These are phyloP conservation scores for Venturia nashicola DNA, from an alignment of 2,329 filamentous ascomycete species.

Conservation along the genomic window DNA sequence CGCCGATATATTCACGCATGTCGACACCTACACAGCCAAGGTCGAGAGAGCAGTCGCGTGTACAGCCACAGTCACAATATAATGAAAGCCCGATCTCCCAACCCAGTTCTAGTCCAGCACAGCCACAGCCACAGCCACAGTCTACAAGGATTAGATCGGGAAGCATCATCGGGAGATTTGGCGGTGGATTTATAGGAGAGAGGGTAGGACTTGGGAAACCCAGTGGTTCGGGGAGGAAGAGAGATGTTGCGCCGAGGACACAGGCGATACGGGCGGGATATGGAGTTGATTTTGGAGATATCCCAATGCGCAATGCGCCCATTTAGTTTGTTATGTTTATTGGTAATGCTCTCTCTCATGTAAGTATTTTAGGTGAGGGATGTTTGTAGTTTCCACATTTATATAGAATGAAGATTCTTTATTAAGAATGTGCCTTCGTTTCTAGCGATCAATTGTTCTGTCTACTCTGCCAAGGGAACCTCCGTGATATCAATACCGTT, in stretches of 20 bases:
- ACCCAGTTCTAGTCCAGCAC: neutral
- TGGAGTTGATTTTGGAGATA: conserved; percentile 17
- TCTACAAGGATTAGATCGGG: neutral
- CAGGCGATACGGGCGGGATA: conserved; percentile 13
- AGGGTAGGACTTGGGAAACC: conserved; percentile 26
- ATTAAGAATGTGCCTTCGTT: neutral
- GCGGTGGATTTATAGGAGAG: conserved; percentile 24
- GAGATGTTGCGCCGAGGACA: conserved; percentile 11
- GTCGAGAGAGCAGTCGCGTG: neutral
- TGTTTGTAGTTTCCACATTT: neutral
- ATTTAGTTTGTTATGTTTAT: neutral
- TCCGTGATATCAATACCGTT: neutral
- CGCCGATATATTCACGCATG: neutral
- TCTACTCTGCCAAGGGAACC: neutral
- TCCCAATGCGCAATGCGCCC: conserved; percentile 11
- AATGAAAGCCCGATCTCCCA: neutral
- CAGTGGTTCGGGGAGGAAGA: conserved; percentile 13
- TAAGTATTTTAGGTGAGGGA: neutral
- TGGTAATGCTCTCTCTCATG: neutral
- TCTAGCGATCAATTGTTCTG: neutral
- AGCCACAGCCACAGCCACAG: neutral
- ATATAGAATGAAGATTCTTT: neutral
- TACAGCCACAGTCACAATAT: neutral
- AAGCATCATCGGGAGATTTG: conserved; percentile 20
- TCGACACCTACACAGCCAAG: neutral